Percentiles rank a stretch among this genome's conserved stretches.
These are phyloP conservation scores for Rhizopus stolonifer DNA, from an alignment of 371 early-diverging fungal genomes.

Conservation along the genomic window DNA sequence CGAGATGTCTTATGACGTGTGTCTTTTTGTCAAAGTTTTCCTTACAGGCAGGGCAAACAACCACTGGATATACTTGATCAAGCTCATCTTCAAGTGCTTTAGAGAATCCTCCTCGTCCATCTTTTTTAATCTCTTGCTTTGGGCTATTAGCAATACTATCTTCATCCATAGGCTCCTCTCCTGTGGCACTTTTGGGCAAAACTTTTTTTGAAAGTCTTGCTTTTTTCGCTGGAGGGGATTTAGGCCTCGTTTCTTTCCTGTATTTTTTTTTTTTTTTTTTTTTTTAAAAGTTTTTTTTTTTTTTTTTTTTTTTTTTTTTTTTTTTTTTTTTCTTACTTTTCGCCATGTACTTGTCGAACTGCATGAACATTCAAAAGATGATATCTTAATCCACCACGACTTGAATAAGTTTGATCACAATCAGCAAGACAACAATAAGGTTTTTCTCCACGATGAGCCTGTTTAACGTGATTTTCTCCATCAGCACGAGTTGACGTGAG, in stretches of 20 bases:
- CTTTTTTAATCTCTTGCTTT: no score
- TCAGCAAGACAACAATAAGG: constrained; percentile 19
- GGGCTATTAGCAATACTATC: no score
- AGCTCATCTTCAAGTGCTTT: constrained; percentile 13
- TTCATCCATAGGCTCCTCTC: no score
- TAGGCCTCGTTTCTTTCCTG: no score
- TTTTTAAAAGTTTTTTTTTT: background rate
- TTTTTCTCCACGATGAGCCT: constrained; percentile 19
- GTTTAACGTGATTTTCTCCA: constrained; percentile 24
- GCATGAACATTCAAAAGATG: constrained; percentile 28
- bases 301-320: background rate
- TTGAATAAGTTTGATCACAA: constrained; percentile 25
- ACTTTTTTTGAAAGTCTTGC: no score
- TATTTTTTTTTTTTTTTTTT: background rate
- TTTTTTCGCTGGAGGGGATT: no score
- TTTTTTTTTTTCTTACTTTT: constrained; percentile 3
- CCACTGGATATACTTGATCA: constrained; percentile 17
- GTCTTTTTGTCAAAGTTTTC: constrained; percentile 28
- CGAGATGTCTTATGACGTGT: constrained; percentile 32
- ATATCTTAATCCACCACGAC: constrained; percentile 26
- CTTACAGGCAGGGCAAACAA: constrained; percentile 27
- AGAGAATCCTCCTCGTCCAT: constrained; percentile 6
- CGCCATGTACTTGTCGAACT: constrained; percentile 18
- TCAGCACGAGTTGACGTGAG: constrained; percentile 11
- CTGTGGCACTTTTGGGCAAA: no score